Conservation (phyloP, 495 filamentous ascomycete genomes). For the Penicillium bovifimosum region DNA sequence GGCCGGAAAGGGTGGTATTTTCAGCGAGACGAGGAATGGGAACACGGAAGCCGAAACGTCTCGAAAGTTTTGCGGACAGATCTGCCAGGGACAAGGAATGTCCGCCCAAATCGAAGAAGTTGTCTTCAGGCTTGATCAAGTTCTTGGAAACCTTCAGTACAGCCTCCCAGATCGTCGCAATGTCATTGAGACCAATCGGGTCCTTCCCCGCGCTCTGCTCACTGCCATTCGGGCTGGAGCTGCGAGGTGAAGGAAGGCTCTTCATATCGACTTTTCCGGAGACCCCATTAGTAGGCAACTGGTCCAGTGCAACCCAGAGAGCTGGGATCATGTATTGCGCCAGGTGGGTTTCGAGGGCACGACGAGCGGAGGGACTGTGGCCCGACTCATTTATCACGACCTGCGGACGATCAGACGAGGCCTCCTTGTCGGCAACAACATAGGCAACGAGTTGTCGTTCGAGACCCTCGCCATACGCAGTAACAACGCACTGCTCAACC, state of each 20-base stretch:
- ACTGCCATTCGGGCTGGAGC: constrained; percentile 33
- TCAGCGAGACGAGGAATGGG: constrained; percentile 58
- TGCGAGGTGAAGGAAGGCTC: constrained; percentile 49
- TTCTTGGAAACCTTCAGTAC: constrained; percentile 50
- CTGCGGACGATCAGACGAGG: constrained; percentile 43
- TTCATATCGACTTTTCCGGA: constrained; percentile 65
- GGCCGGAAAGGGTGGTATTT: constrained; percentile 54
- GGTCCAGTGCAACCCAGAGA: constrained; percentile 56
- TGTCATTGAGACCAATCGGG: constrained; percentile 48
- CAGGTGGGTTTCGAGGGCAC: constrained; percentile 49
- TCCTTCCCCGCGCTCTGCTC: constrained; percentile 37
- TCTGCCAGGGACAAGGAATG: constrained; percentile 65
- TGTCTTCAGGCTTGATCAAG: constrained; percentile 53
- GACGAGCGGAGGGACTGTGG: constrained; percentile 52
- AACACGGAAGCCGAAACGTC: constrained; percentile 56
- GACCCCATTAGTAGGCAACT: constrained; percentile 59
- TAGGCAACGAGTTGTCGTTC: constrained; percentile 64
- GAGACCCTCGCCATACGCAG: constrained; percentile 59
- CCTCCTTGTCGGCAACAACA: constrained; percentile 53
- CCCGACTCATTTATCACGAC: constrained; percentile 55
- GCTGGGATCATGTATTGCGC: constrained; percentile 69
- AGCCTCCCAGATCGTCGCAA: constrained; percentile 56
- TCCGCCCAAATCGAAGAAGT: constrained; percentile 67
- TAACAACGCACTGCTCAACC: constrained; percentile 53
- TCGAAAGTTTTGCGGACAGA: constrained; percentile 52